Percentiles rank a stretch among this genome's conserved stretches.
phyloP scores from a whole-genome alignment of 345 rosid genomes.

The Abelmoschus esculentus region DNA sequence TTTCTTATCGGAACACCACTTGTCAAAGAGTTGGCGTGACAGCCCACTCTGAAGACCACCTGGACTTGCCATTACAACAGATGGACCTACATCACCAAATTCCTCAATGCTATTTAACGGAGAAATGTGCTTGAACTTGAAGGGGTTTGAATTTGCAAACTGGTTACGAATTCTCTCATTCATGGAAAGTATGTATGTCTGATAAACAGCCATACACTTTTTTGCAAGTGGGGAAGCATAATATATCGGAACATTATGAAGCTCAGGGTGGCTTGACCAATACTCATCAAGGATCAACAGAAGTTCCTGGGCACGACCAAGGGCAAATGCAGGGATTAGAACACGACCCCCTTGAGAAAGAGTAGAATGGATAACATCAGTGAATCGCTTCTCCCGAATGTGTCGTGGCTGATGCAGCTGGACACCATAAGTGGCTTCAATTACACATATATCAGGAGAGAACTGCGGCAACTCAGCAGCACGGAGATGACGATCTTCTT shows the following conservation, averaged over 20 bases:
- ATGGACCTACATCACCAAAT: conserved; percentile 85
- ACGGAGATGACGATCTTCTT: conserved; percentile 90
- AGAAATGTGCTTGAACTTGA: conserved; percentile 83
- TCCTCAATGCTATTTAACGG: conserved; percentile 78
- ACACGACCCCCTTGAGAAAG: conserved; percentile 91
- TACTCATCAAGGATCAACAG: conserved; percentile 82
- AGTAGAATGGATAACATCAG: conserved; percentile 87
- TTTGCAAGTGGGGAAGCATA: conserved; percentile 96
- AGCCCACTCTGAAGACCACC: conserved; percentile 87
- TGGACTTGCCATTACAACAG: conserved; percentile 95
- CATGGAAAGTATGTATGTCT: conserved; percentile 92
- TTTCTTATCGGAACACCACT: conserved; percentile 88
- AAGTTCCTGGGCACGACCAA: conserved; percentile 82
- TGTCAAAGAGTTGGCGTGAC: conserved; percentile 84
- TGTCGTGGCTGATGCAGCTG: conserved; percentile 91
- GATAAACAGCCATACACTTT: conserved; percentile 93
- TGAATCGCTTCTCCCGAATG: conserved; percentile 85
- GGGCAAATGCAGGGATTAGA: conserved; percentile 73
- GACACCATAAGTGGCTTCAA: conserved; percentile 92
- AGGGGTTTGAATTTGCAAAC: conserved; percentile 86
- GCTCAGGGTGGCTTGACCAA: conserved; percentile 83
- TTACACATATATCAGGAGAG: conserved; percentile 91
- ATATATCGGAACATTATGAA: conserved; percentile 83
- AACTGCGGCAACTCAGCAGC: conserved; percentile 96
- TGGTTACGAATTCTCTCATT: conserved; percentile 87